Evolutionary conservation across 164 flowering plant species (phyloP).

Genomic region (Vitis cinerea): DNA sequence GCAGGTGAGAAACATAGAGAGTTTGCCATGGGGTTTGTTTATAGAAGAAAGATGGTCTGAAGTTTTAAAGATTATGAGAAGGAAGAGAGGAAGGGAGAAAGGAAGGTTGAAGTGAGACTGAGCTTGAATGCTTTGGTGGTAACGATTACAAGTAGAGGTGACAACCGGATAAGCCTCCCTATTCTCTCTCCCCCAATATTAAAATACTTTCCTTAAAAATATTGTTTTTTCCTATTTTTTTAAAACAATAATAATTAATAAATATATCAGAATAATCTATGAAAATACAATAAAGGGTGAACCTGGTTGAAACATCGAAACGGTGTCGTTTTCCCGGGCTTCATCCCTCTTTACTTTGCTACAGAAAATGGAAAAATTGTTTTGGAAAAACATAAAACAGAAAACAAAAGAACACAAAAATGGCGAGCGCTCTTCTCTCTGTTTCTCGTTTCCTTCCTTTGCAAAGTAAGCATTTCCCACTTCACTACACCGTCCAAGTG

Average conservation of each 20-base stretch:
- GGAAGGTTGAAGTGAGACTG: slow-evolving; percentile 3
- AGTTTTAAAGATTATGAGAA: too few relatives aligned
- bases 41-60: neutral
- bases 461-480: slow-evolving; percentile 32
- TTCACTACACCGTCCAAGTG: neutral
- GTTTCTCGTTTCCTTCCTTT: slow-evolving; percentile 25
- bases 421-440: slow-evolving; percentile 40
- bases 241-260: too few relatives aligned
- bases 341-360: too few relatives aligned
- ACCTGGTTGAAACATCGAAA: too few relatives aligned
- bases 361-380: neutral
- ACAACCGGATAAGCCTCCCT: slow-evolving; percentile 25
- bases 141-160: neutral
- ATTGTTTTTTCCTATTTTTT: too few relatives aligned
- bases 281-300: too few relatives aligned
- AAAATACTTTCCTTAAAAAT: too few relatives aligned
- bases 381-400: neutral
- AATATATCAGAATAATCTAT: too few relatives aligned
- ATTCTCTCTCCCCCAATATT: neutral
- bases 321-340: too few relatives aligned
- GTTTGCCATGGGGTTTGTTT: slow-evolving; percentile 29
- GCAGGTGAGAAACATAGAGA: slow-evolving; percentile 40
- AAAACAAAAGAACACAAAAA: slow-evolving; percentile 12
- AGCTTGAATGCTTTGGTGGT: neutral
- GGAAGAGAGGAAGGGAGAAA: neutral